Conservation (phyloP, 208 protist genomes). For the Borovskyia barvae region DNA sequence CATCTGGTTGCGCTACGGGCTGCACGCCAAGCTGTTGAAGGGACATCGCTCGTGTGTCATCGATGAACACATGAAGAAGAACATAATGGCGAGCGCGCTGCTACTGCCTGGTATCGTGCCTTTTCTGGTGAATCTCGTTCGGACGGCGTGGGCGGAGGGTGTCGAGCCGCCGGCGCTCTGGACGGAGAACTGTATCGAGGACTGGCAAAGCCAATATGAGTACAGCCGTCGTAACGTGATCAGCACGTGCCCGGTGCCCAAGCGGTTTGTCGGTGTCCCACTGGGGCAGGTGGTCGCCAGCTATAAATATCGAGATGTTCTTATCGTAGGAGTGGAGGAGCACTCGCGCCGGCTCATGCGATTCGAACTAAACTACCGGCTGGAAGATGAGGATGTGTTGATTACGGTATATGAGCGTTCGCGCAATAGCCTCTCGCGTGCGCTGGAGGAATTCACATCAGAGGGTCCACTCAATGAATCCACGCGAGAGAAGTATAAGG, state of each 20-base stretch:
- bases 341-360: slow-evolving; percentile 43
- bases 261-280: slow-evolving; percentile 43
- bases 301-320: slow-evolving; percentile 67
- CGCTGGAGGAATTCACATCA: slow-evolving; percentile 47
- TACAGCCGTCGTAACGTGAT: slow-evolving; percentile 78
- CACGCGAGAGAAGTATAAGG: slow-evolving; percentile 26
- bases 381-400: slow-evolving; percentile 58
- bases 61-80: slow-evolving; percentile 83
- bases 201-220: slow-evolving; percentile 82
- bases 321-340: slow-evolving; percentile 78
- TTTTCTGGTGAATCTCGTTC: slow-evolving; percentile 85
- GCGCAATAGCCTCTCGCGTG: slow-evolving; percentile 43
- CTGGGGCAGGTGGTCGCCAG: slow-evolving; percentile 39
- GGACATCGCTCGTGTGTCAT: slow-evolving; percentile 58
- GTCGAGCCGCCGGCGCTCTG: slow-evolving; percentile 50
- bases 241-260: slow-evolving; percentile 57
- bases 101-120: slow-evolving; percentile 80
- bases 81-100: slow-evolving; percentile 76
- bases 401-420: slow-evolving; percentile 65
- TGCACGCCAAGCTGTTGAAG: slow-evolving; percentile 68
- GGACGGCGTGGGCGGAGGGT: slow-evolving; percentile 57
- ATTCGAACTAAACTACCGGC: slow-evolving; percentile 58
- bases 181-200: slow-evolving; percentile 45
- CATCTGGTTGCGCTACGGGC: slow-evolving; percentile 77
- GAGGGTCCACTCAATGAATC: slow-evolving; percentile 25